Percentiles rank a stretch among this genome's conserved stretches.
These are phyloP conservation scores for Arthromyces matolae DNA, from an alignment of 768 basidiomycete species.

Conservation along the genomic window DNA sequence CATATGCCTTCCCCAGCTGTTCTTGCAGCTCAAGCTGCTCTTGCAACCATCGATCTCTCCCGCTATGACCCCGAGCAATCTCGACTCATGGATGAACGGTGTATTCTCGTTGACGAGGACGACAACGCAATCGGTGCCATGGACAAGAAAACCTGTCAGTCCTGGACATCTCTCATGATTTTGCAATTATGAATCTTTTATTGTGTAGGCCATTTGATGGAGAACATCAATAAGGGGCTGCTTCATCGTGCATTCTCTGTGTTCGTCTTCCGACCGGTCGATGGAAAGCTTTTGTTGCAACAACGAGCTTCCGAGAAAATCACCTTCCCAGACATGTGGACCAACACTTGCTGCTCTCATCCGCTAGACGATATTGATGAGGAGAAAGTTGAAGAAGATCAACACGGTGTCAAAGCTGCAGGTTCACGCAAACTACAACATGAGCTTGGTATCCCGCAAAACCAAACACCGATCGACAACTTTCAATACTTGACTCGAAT, in stretches of 20 bases:
- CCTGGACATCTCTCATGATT: conserved; percentile 2
- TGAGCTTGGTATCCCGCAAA: conserved; percentile 86
- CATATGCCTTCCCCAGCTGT: conserved; percentile 59
- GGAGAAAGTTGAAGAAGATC: conserved; percentile 72
- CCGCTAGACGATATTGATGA: conserved; percentile 89
- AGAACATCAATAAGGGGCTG: conserved; percentile 89
- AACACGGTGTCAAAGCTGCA: conserved; percentile 84
- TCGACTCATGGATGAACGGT: conserved; percentile 92
- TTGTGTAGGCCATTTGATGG: conserved; percentile 87
- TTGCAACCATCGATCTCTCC: conserved; percentile 74
- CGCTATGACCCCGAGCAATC: conserved; percentile 91
- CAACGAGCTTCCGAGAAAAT: conserved; percentile 98
- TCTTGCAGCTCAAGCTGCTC: conserved; percentile 55
- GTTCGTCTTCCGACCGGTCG: conserved; percentile 91
- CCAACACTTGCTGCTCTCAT: conserved; percentile 98
- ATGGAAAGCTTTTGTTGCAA: conserved; percentile 91
- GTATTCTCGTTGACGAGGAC: conserved; percentile 87
- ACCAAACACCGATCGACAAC: conserved; percentile 73
- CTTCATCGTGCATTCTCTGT: conserved; percentile 98
- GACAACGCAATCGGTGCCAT: conserved; percentile 81
- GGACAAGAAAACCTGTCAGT: conserved; percentile 95
- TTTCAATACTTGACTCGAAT: conserved; percentile 96
- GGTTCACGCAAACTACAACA: conserved; percentile 95
- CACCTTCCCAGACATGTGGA: conserved; percentile 99
- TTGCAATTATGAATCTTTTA: conserved; percentile 3